Evolutionary conservation across 495 filamentous ascomycete genomes (phyloP), one percentile per base, ranked within the genome.

Genomic region (Wilcoxina mikolae): DNA sequence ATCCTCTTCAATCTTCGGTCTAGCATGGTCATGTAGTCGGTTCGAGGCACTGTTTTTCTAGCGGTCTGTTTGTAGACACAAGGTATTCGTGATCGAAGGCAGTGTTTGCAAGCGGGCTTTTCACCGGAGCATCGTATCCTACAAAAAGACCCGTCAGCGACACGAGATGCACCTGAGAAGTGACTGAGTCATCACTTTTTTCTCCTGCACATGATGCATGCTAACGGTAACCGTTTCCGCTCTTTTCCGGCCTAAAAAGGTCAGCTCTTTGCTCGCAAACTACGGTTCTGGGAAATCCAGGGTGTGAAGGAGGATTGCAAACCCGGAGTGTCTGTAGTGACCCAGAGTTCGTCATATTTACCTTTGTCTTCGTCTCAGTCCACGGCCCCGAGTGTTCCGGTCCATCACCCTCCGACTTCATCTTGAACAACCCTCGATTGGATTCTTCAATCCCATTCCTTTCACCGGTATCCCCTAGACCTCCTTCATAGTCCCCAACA

Each of bases 11-110:
- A 67, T 53, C 90, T 74, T 68, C 94, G 93, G 68, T 98, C 91
- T 58, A 96, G 69, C 90, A 95, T 98, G 15, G 90, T 90, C 91
- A 96, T 98, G 68, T 96, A 98, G 68, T 96, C 91, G 15, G 90
- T 95, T 54, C 91, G 76, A 33, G 91, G 90, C n/a, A 89, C 87
- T 2, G 88, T 89, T 67, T 95, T 96, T 57, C 91, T 74, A 9
- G 88, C 87, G 0, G 90, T 95, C 43, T 94, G 85, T 64, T 96
- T 96, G 75, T 98, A 98, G n/a, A 96, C 87, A 67, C 91, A 98
- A 3, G 91, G 90, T 61, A 94, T 94, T 38, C 91, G 78, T 52
- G 87, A 94, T 49, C 88, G 77, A 54, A 93, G 77, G 68, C 91
- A 98, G 72, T 98, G 91, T 66, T 93, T 94, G 72, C 91, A 98